Percentiles rank a stretch among this genome's conserved stretches.
phyloP scores from a whole-genome alignment of 495 filamentous ascomycete species.

The Trypethelium eluteriae region DNA sequence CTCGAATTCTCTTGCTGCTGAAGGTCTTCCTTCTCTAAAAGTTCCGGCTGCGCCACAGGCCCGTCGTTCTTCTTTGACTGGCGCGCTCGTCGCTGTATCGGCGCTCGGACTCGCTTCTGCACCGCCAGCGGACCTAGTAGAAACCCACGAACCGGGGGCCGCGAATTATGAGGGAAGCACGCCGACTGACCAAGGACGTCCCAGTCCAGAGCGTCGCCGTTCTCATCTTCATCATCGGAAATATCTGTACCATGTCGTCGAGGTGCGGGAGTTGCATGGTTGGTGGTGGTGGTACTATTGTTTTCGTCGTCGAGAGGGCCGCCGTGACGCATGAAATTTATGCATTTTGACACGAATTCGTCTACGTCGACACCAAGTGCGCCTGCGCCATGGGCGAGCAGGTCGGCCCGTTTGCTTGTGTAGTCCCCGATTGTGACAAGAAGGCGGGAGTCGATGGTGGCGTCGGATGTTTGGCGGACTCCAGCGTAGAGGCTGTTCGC shows the following conservation, averaged over 20 bases:
- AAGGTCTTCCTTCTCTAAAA: constrained; percentile 63
- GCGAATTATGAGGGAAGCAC: constrained; percentile 59
- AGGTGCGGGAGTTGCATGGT: constrained; percentile 1
- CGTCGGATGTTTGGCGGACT: constrained; percentile 89
- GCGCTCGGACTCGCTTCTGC: constrained; percentile 68
- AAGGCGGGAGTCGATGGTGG: constrained; percentile 78
- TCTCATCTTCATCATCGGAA: constrained; percentile 55
- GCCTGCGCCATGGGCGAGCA: constrained; percentile 60
- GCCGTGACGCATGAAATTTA: constrained; percentile 72
- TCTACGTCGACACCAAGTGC: constrained; percentile 77
- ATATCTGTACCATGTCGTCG: constrained; percentile 29
- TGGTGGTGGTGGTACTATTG: constrained; percentile 8
- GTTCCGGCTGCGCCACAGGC: constrained; percentile 57
- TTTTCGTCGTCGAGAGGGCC: constrained; percentile 21
- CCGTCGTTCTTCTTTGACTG: constrained; percentile 46
- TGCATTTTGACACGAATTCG: constrained; percentile 87
- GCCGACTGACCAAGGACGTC: constrained; percentile 69
- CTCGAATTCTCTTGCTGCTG: constrained; percentile 65
- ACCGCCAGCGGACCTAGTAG: constrained; percentile 83
- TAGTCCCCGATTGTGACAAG: constrained; percentile 72
- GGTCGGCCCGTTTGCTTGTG: constrained; percentile 61
- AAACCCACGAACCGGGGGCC: constrained; percentile 74
- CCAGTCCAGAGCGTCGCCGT: constrained; percentile 81
- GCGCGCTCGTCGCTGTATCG: constrained; percentile 56
- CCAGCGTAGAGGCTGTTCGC: constrained; percentile 57